These are phyloP conservation scores for Limonium bicolor DNA, from an alignment of 148 eudicot genomes.

Conservation along the genomic window DNA sequence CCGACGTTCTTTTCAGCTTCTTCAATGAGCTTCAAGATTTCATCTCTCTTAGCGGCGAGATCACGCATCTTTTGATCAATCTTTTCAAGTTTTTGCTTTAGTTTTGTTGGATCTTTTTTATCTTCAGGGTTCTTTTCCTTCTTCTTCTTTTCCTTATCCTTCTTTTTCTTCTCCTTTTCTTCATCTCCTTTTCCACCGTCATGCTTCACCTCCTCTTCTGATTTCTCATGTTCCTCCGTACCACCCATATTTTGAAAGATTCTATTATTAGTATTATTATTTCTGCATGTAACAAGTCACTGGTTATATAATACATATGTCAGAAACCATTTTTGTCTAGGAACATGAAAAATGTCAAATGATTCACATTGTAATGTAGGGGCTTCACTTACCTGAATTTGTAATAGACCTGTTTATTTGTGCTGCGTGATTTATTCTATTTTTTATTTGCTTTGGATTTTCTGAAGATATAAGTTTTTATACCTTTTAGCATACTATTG, in stretches of 20 bases:
- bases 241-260: constrained; percentile 1
- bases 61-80: constrained; percentile 38
- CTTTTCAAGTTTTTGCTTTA: constrained; percentile 39
- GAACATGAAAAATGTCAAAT: too few relatives aligned
- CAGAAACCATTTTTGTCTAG: too few relatives aligned
- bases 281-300: constrained; percentile 1
- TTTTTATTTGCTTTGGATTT: too few relatives aligned
- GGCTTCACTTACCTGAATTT: too few relatives aligned
- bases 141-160: constrained; percentile 30
- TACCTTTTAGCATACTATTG: too few relatives aligned
- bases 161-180: constrained; percentile 11
- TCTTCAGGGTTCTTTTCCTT: constrained; percentile 56
- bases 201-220: constrained; percentile 8
- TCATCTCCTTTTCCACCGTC: constrained; percentile 15
- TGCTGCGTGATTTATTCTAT: too few relatives aligned
- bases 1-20: constrained; percentile 21
- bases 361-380: too few relatives aligned
- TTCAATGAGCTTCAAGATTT: constrained; percentile 31
- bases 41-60: constrained; percentile 35
- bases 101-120: constrained; percentile 40
- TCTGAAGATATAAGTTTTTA: too few relatives aligned
- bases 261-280: not conserved
- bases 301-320: too few relatives aligned
- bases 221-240: constrained; percentile 26
- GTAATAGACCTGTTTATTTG: too few relatives aligned